Percentiles rank a stretch among this genome's conserved stretches.
These are phyloP conservation scores for Eremochloa ophiuroides DNA, from an alignment of 176 grass and related monocot genomes.

Conservation along the genomic window DNA sequence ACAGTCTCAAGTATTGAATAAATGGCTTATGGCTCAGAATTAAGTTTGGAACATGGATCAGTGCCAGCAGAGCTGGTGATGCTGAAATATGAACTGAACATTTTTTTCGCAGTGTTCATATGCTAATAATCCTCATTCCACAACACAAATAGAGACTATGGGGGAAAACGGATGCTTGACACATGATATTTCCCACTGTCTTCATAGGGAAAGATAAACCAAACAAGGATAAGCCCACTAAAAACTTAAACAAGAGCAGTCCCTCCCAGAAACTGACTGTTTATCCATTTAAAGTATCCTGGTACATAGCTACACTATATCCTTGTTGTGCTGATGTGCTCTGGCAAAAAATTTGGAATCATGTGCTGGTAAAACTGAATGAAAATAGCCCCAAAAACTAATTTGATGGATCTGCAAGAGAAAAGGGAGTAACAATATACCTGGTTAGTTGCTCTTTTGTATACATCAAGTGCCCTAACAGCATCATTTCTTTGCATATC, in stretches of 20 bases:
- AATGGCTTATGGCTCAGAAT: background rate
- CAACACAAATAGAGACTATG: background rate
- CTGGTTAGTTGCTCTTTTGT: constrained; percentile 93
- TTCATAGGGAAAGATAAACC: background rate
- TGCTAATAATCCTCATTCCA: background rate
- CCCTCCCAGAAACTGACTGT: background rate
- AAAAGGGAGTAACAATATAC: constrained; percentile 33
- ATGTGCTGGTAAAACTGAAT: background rate
- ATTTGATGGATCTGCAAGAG: background rate
- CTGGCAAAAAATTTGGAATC: background rate
- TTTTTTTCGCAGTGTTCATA: background rate
- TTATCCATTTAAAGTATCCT: background rate
- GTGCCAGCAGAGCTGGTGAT: background rate
- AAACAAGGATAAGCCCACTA: background rate
- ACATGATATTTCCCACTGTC: background rate
- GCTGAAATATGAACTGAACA: background rate
- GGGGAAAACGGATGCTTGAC: background rate
- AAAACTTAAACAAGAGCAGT: background rate
- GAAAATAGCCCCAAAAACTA: background rate
- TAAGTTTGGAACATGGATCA: constrained; percentile 1
- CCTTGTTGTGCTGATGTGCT: background rate
- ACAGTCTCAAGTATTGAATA: background rate
- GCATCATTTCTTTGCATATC: constrained; percentile 97
- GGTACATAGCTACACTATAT: background rate
- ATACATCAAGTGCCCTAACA: constrained; percentile 92